Evolutionary conservation across 164 flowering plant genomes (phyloP).

Genomic region (Stephania yunnanensis): DNA sequence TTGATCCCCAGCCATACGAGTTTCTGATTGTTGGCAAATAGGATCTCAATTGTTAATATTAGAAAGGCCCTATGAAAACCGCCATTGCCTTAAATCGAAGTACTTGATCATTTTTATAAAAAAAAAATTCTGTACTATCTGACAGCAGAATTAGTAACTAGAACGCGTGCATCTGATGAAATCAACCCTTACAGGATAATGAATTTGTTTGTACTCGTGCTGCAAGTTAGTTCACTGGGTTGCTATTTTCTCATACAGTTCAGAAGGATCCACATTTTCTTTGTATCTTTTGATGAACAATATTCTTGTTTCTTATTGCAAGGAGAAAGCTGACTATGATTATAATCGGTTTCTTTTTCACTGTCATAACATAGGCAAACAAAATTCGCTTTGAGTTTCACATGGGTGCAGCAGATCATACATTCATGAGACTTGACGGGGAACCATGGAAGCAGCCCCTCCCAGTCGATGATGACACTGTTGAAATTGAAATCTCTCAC

Average conservation of each 20-base stretch:
- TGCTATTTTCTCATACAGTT: not conserved
- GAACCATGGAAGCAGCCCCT: conserved; percentile 98
- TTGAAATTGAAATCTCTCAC: conserved; percentile 73
- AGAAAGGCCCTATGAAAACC: not conserved
- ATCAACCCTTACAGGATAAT: not conserved
- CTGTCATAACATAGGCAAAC: conserved; percentile 40
- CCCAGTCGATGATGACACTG: conserved; percentile 74
- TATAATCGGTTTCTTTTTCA: not conserved
- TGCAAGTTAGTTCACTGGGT: not conserved
- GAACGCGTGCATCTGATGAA: not conserved
- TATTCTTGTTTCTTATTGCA: not conserved
- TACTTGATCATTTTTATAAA: not conserved
- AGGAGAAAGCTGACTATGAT: not conserved
- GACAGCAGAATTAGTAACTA: not conserved
- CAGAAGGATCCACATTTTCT: too few relatives aligned
- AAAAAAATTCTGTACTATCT: not conserved
- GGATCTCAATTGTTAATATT: not conserved
- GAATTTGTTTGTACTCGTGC: not conserved
- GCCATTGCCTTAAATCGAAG: not conserved
- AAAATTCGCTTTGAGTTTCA: conserved; percentile 78
- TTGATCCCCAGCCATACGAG: not conserved
- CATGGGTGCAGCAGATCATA: conserved; percentile 65
- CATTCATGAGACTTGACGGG: conserved; percentile 92
- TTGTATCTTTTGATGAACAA: too few relatives aligned
- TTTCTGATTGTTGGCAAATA: not conserved